phyloP scores from a whole-genome alignment of 1,284 basidiomycete genomes.

The Ganoderma resinaceum region DNA sequence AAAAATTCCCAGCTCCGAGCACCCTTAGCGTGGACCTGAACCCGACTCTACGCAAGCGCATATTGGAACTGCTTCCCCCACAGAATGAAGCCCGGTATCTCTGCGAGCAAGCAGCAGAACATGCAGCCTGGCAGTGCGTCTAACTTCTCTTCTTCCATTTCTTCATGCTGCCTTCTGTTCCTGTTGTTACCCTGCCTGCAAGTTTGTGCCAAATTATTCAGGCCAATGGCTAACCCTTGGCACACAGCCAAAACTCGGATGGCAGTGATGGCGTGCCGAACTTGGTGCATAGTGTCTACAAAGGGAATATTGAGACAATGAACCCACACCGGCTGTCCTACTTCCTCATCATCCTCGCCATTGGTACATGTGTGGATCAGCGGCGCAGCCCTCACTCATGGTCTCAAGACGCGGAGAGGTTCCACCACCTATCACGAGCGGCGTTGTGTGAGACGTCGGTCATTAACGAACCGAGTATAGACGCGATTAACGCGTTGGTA shows the following conservation, averaged over 20 bases:
- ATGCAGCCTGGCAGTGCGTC: constrained; percentile 76
- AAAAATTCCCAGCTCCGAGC: constrained; percentile 71
- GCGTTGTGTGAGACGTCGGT: constrained; percentile 67
- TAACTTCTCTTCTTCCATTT: constrained; percentile 22
- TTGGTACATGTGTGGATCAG: constrained; percentile 68
- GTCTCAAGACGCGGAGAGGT: constrained; percentile 62
- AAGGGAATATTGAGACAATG: constrained; percentile 56
- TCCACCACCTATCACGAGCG: constrained; percentile 64
- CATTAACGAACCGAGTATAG: constrained; percentile 69
- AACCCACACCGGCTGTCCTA: constrained; percentile 68
- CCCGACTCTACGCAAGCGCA: constrained; percentile 57
- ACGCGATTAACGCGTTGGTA: constrained; percentile 70
- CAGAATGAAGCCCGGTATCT: constrained; percentile 60
- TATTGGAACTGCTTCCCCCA: constrained; percentile 64
- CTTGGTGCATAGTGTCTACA: constrained; percentile 69
- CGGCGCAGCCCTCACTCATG: constrained; percentile 52
- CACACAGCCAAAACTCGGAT: constrained; percentile 66
- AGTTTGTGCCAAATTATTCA: constrained; percentile 26
- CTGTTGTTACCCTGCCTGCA: constrained; percentile 13
- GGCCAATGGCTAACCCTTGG: constrained; percentile 27
- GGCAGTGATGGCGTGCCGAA: constrained; percentile 70
- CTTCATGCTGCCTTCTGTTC: constrained; percentile 17
- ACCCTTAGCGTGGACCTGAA: constrained; percentile 52
- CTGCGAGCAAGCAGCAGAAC: constrained; percentile 64
- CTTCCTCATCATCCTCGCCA: constrained; percentile 68